Base-by-base conservation (phyloP, 108 stramenopile species). In the Skeletonema menzelii region DNA sequence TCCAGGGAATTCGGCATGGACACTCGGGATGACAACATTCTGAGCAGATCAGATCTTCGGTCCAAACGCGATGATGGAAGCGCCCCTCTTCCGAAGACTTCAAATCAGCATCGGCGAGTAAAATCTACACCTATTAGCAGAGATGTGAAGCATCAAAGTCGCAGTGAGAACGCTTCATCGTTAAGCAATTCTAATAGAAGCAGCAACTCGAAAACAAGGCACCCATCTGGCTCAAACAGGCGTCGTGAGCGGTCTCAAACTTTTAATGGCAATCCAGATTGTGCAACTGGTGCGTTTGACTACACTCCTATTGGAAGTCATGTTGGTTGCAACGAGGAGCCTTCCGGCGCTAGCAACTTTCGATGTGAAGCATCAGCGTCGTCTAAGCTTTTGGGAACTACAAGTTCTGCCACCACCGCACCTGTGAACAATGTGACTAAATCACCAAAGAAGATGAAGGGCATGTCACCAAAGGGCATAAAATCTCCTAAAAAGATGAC, bases 281-380 rank as follows among this genome's bases (percentile, higher is more conserved):
- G 40, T 42, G 40, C 15, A 42, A 42, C 40, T 42, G 49, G 49
- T 53, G 49, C 49, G 49, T 53, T 53, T 53, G 20, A 53, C 49
- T 53, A 22, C 49, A 22, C 8, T 53, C 22, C 49, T 22, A 6
- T 53, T 17, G 3, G 6, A 53, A 53, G 22, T n/a, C 22, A 2
- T 22, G 20, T 22, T 53, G 1, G 49, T 53, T 2, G 20, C 22
- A 7, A 22, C 19, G 49, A 53, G 15, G 49, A 53, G 8, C 1
- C 8, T 53, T 53, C 49, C 49, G 19, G 8, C 4, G 22, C 20
- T 8, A 4, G 19, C 46, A 10, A 22, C 19, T n/a, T 42, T 15
- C 15, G 3, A 42, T 24, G 22, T 53, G 49, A 32, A 32, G 31
- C 8, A 53, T 53, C 49, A 10, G 49, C 7, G 22, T 10, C 10